These are phyloP conservation scores for Marvania coccoides DNA, from an alignment of 139 green algal species.

Conservation along the genomic window DNA sequence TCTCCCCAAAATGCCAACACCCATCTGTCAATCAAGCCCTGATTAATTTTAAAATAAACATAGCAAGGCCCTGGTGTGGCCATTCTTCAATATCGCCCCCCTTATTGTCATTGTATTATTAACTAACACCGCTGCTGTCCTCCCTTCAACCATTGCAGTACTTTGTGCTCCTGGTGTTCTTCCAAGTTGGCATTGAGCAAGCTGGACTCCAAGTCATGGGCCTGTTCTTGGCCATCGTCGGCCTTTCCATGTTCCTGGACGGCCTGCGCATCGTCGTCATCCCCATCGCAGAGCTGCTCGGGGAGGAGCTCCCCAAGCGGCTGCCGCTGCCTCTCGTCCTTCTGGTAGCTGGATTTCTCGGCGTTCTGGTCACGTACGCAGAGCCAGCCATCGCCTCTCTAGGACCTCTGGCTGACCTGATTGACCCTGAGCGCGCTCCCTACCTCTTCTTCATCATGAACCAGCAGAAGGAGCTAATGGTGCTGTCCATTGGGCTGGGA, in stretches of 20 bases:
- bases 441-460: slow-evolving; percentile 51
- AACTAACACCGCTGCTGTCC: neutral
- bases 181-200: slow-evolving; percentile 7
- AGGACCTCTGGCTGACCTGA: slow-evolving; percentile 18
- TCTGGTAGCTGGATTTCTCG: slow-evolving; percentile 8
- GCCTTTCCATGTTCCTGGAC: slow-evolving; percentile 29
- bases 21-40: no score
- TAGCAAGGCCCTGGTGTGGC: neutral
- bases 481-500: slow-evolving; percentile 27
- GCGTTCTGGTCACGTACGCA: slow-evolving; percentile 39
- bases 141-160: neutral
- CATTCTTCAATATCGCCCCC: neutral
- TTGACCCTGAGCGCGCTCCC: slow-evolving; percentile 20
- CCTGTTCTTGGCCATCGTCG: slow-evolving; percentile 23
- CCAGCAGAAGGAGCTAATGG: slow-evolving; percentile 36
- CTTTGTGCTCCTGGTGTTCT: slow-evolving; percentile 32
- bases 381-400: slow-evolving; percentile 35
- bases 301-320: slow-evolving; percentile 20
- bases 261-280: slow-evolving; percentile 31
- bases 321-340: slow-evolving; percentile 20
- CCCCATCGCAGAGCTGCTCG: slow-evolving; percentile 20
- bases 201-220: slow-evolving; percentile 30
- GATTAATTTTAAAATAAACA: no score
- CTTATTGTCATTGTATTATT: neutral
- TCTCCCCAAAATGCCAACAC: no score